phyloP scores from a whole-genome alignment of 192 early-diverging fungal genomes.

The Chytriomyces confervae region DNA sequence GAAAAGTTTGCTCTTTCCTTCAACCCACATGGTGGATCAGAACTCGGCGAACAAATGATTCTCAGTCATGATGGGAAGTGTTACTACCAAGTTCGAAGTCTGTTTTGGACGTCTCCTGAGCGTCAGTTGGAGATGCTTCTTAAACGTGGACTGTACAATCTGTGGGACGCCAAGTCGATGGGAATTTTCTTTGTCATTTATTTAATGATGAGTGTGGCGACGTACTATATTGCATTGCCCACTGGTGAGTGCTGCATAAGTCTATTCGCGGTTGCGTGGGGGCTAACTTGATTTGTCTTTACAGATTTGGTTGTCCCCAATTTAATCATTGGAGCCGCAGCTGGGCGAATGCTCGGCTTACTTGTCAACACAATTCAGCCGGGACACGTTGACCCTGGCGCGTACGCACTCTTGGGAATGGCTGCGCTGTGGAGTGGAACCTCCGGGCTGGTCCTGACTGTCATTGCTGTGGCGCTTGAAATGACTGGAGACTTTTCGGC shows the following conservation, averaged over 20 bases:
- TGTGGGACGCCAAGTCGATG: slow-evolving; percentile 34
- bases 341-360: slow-evolving; percentile 41
- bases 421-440: slow-evolving; percentile 46
- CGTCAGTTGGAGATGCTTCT: slow-evolving; percentile 46
- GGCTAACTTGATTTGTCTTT: neutral
- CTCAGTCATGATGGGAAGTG: slow-evolving; percentile 29
- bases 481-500: slow-evolving; percentile 45
- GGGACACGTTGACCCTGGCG: slow-evolving; percentile 40
- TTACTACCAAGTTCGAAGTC: slow-evolving; percentile 42
- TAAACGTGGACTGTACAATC: slow-evolving; percentile 36
- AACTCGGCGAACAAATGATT: slow-evolving; percentile 4
- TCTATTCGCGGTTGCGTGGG: neutral
- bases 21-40: neutral
- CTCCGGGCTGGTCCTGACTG: slow-evolving; percentile 43
- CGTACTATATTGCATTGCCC: slow-evolving; percentile 51
- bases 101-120: slow-evolving; percentile 45
- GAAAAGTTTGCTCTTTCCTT: slow-evolving; percentile 18
- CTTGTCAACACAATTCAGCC: slow-evolving; percentile 36
- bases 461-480: slow-evolving; percentile 44
- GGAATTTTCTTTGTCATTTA: slow-evolving; percentile 44
- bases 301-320: slow-evolving; percentile 49
- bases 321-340: slow-evolving; percentile 47
- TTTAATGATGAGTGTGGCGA: slow-evolving; percentile 32
- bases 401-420: slow-evolving; percentile 43
- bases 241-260: slow-evolving; percentile 26